These are phyloP conservation scores for Dendryphion nanum DNA, from an alignment of 2,329 filamentous ascomycete species.

Conservation along the genomic window DNA sequence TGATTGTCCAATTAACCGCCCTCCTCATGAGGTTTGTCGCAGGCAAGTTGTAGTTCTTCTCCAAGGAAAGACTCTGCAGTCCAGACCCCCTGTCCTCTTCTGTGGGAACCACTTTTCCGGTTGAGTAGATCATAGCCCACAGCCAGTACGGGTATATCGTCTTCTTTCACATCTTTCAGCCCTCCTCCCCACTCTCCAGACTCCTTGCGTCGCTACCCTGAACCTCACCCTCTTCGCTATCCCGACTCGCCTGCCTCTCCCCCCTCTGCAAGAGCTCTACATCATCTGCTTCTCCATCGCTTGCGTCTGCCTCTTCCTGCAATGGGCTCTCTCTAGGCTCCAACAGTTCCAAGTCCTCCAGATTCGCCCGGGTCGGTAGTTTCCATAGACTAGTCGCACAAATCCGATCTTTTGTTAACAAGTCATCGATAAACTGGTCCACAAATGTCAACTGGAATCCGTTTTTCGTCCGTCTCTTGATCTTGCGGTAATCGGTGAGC, in stretches of 20 bases:
- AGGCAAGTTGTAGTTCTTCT: too few relatives aligned
- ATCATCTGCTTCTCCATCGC: slow-evolving; percentile 54
- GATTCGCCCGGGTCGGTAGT: slow-evolving; percentile 73
- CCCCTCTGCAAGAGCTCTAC: slow-evolving; percentile 1
- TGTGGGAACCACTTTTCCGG: too few relatives aligned
- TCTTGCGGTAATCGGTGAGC: slow-evolving; percentile 77
- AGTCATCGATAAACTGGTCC: slow-evolving; percentile 91
- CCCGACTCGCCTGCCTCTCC: not conserved
- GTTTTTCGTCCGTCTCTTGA: slow-evolving; percentile 72
- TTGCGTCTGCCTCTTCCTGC: slow-evolving; percentile 70
- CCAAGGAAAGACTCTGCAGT: too few relatives aligned
- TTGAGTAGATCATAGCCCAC: too few relatives aligned
- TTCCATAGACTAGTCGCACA: slow-evolving; percentile 93
- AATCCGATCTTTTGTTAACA: slow-evolving; percentile 83
- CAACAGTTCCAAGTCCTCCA: slow-evolving; percentile 87
- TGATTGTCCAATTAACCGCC: too few relatives aligned
- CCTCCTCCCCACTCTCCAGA: not conserved
- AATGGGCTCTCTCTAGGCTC: slow-evolving; percentile 83
- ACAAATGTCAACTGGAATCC: slow-evolving; percentile 76
- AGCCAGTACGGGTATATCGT: too few relatives aligned
- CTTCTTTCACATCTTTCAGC: too few relatives aligned
- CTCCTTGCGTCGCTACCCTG: too few relatives aligned
- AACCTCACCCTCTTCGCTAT: not conserved
- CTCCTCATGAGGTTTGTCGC: too few relatives aligned
- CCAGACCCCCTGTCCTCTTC: too few relatives aligned